phyloP scores from a whole-genome alignment of 371 early-diverging fungal genomes.

The Apophysomyces ossiformis region DNA sequence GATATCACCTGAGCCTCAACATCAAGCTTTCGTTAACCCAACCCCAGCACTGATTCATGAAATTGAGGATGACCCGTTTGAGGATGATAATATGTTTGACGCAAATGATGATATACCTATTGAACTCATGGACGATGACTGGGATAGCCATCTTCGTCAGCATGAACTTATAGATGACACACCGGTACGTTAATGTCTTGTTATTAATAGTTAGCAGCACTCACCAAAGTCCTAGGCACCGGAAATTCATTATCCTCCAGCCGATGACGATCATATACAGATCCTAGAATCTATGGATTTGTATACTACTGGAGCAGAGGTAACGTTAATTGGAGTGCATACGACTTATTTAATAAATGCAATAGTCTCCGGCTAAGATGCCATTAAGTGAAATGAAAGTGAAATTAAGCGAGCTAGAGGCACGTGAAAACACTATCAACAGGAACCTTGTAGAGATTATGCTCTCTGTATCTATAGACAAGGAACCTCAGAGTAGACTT shows the following conservation, averaged over 20 bases:
- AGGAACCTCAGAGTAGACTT: not conserved
- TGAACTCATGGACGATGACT: slow-evolving; percentile 6
- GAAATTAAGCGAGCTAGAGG: slow-evolving; percentile 1
- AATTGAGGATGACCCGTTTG: not conserved
- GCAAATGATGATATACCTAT: not conserved
- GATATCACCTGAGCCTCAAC: not conserved
- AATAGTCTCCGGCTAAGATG: not conserved
- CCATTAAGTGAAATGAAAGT: not conserved
- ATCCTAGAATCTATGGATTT: not conserved
- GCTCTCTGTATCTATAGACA: not conserved
- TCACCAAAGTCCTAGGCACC: not conserved
- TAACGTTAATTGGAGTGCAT: not conserved
- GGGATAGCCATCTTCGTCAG: not conserved
- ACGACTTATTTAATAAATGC: not conserved
- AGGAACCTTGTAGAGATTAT: slow-evolving; percentile 14
- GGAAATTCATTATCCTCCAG: not conserved
- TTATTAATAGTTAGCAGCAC: too few species aligned
- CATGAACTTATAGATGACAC: not conserved
- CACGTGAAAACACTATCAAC: slow-evolving; percentile 10
- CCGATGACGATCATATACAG: not conserved
- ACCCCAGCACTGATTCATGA: not conserved
- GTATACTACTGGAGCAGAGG: not conserved
- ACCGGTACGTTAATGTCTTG: too few species aligned
- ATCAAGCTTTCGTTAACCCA: not conserved
- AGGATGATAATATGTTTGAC: not conserved